A percentile compares a stretch with the other conserved stretches of the same genome.
Evolutionary conservation across 305 asterid genomes (phyloP).

Genomic region (Petunia hybrid): DNA sequence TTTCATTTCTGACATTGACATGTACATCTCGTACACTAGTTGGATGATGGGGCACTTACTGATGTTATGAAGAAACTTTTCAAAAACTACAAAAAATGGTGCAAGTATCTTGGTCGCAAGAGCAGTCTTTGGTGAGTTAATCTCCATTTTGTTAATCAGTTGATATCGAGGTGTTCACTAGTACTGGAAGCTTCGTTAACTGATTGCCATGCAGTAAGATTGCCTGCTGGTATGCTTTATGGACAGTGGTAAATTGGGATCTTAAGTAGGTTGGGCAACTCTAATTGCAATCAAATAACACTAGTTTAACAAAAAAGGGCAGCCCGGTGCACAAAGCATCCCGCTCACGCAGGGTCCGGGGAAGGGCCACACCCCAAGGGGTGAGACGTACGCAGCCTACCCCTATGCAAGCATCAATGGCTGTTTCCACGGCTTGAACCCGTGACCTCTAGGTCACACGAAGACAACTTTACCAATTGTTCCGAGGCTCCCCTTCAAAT

Average conservation of each 20-base stretch:
- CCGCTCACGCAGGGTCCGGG: too few relatives aligned
- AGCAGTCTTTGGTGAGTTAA: slow-evolving; percentile 93
- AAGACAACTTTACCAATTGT: too few relatives aligned
- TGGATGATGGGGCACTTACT: slow-evolving; percentile 93
- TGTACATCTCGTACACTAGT: slow-evolving; percentile 48
- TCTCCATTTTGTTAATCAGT: slow-evolving; percentile 17
- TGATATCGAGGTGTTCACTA: slow-evolving; percentile 21
- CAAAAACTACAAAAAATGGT: slow-evolving; percentile 98
- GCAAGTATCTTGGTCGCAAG: slow-evolving; percentile 95
- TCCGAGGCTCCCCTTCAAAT: too few relatives aligned
- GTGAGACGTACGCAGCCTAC: too few relatives aligned
- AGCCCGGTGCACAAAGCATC: too few relatives aligned
- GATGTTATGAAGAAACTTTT: slow-evolving; percentile 97
- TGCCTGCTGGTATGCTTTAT: neutral
- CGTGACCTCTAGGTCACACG: too few relatives aligned
- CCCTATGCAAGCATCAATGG: too few relatives aligned
- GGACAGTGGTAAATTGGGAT: slow-evolving; percentile 21
- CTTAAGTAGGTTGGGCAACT: slow-evolving; percentile 6
- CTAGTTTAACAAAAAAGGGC: too few relatives aligned
- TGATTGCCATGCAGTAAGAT: slow-evolving; percentile 19
- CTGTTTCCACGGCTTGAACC: too few relatives aligned
- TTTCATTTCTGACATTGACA: slow-evolving; percentile 17
- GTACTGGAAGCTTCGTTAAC: slow-evolving; percentile 16
- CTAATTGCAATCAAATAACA: slow-evolving; percentile 7
- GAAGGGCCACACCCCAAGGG: too few relatives aligned